phyloP scores from a whole-genome alignment of 176 grass and related monocot species.

The Triticum urartu region DNA sequence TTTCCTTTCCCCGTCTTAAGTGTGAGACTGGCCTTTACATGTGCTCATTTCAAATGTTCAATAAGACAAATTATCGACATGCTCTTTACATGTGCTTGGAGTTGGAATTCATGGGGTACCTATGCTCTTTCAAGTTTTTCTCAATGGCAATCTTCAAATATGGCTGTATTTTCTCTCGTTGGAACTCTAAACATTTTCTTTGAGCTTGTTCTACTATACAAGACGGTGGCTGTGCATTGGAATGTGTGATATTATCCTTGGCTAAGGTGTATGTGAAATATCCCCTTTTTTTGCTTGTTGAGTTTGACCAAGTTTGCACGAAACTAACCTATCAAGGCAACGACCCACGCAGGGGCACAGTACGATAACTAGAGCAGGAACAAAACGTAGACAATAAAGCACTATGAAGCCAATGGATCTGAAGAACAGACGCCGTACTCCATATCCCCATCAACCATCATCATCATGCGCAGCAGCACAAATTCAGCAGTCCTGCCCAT shows the following conservation, averaged over 20 bases:
- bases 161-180: neutral
- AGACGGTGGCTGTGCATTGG: neutral
- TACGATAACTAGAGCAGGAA: too few species aligned
- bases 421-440: too few species aligned
- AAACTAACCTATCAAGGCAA: too few species aligned
- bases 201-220: neutral
- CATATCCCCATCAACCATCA: too few species aligned
- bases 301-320: too few species aligned
- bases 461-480: too few species aligned
- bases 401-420: too few species aligned
- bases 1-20: neutral
- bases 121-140: neutral
- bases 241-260: neutral
- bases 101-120: conserved; percentile 2
- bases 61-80: conserved; percentile 43
- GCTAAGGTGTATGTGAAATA: too few species aligned
- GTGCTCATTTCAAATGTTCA: conserved; percentile 34
- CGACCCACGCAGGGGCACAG: too few species aligned
- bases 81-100: neutral
- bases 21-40: conserved; percentile 23
- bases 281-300: too few species aligned
- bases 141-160: neutral
- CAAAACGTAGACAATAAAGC: too few species aligned
- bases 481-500: too few species aligned
- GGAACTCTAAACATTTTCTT: neutral